These are phyloP conservation scores for Thelonectria rubi DNA, from an alignment of 2,329 filamentous ascomycete genomes.

Conservation along the genomic window DNA sequence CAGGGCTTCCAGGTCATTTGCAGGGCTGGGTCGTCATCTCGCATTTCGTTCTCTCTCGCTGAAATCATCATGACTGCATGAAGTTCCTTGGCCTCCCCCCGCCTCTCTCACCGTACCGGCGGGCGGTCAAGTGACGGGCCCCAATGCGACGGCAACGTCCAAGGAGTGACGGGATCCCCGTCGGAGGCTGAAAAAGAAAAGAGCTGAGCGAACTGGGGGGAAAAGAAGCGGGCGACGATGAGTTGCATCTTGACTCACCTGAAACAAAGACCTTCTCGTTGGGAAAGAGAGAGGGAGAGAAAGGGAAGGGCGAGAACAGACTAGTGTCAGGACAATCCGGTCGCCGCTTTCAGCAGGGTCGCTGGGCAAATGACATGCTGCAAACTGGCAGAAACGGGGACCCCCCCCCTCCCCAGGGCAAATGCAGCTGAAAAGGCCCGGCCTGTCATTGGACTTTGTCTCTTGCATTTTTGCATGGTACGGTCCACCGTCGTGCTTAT, in stretches of 20 bases:
- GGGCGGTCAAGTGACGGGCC: not conserved
- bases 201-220: too few species aligned
- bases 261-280: conserved; percentile 35
- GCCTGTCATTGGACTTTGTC: conserved; percentile 18
- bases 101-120: not conserved
- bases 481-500: conserved; percentile 21
- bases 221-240: too few species aligned
- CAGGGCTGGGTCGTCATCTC: too few species aligned
- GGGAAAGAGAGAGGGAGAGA: too few species aligned
- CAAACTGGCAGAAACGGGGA: conserved; percentile 27
- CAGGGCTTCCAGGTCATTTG: too few species aligned
- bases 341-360: too few species aligned
- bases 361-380: conserved; percentile 31
- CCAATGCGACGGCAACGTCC: not conserved
- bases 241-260: conserved; percentile 32
- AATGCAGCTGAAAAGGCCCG: too few species aligned
- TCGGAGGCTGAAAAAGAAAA: not conserved
- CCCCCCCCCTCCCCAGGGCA: too few species aligned
- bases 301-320: too few species aligned
- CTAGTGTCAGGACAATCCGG: too few species aligned
- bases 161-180: too few species aligned
- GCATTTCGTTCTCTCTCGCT: conserved; percentile 4
- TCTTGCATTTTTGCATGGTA: not conserved
- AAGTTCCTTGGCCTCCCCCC: not conserved
- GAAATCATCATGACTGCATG: not conserved